These are phyloP conservation scores for Coemansia sp. DNA, from an alignment of 192 early-diverging fungal genomes.

Conservation along the genomic window DNA sequence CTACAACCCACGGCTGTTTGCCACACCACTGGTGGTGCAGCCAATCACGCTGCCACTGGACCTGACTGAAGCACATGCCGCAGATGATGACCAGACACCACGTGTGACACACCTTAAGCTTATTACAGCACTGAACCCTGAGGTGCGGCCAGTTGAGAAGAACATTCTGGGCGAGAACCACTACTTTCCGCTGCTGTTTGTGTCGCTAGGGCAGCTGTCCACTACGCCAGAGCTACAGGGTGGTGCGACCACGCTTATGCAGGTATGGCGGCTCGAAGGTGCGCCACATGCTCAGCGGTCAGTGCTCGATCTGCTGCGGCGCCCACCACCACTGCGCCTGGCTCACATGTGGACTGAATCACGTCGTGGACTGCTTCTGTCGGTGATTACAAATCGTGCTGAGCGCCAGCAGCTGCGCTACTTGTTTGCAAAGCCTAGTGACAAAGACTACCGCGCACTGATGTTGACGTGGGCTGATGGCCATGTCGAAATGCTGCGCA, in stretches of 20 bases:
- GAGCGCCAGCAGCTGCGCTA: slow-evolving; percentile 57
- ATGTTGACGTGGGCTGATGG: slow-evolving; percentile 55
- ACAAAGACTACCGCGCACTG: slow-evolving; percentile 51
- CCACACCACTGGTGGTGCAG: slow-evolving; percentile 47
- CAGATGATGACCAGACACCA: slow-evolving; percentile 11
- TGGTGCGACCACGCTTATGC: slow-evolving; percentile 31
- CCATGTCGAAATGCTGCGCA: slow-evolving; percentile 50
- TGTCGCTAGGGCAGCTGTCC: slow-evolving; percentile 27
- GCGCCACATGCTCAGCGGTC: slow-evolving; percentile 46
- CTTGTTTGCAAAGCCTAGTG: slow-evolving; percentile 50
- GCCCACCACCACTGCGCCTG: slow-evolving; percentile 40
- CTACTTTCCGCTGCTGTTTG: slow-evolving; percentile 51
- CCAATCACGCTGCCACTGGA: slow-evolving; percentile 29
- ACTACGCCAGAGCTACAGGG: background rate
- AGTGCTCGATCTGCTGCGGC: slow-evolving; percentile 33
- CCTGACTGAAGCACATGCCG: background rate
- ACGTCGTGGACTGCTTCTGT: slow-evolving; percentile 39
- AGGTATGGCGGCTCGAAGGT: slow-evolving; percentile 50
- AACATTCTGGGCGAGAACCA: slow-evolving; percentile 50
- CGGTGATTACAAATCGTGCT: slow-evolving; percentile 48
- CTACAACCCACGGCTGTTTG: slow-evolving; percentile 54
- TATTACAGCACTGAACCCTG: slow-evolving; percentile 51
- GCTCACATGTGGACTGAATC: slow-evolving; percentile 44
- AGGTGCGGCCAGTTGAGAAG: slow-evolving; percentile 39
- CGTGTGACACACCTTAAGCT: slow-evolving; percentile 50